Conservation (phyloP, 495 filamentous ascomycete species). For the Aspergillus hancockii region DNA sequence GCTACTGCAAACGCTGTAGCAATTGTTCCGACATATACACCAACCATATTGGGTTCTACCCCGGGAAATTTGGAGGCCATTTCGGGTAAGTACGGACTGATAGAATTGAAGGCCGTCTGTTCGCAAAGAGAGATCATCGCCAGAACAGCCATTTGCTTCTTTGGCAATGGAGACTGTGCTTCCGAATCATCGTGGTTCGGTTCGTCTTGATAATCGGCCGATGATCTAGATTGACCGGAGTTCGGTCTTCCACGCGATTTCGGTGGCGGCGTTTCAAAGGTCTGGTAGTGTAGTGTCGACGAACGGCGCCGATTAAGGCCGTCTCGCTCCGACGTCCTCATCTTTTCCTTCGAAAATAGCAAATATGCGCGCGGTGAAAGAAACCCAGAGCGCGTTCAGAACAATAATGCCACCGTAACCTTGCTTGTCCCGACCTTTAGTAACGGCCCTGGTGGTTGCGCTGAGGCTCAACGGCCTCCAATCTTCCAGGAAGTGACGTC, state of each 20-base stretch:
- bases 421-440: not conserved
- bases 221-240: conserved; percentile 47
- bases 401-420: not conserved
- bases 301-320: conserved; percentile 58
- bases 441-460: conserved; percentile 3
- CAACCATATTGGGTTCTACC: conserved; percentile 67
- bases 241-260: conserved; percentile 69
- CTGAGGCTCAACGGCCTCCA: conserved; percentile 11
- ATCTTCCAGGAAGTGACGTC: conserved; percentile 5
- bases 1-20: conserved; percentile 90
- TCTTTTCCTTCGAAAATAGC: conserved; percentile 16
- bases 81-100: conserved; percentile 91
- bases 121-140: conserved; percentile 89
- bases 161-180: conserved; percentile 70
- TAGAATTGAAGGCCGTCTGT: conserved; percentile 94
- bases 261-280: conserved; percentile 89
- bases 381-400: not conserved
- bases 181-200: conserved; percentile 36
- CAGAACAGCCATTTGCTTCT: conserved; percentile 77
- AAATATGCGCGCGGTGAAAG: not conserved
- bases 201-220: conserved; percentile 30
- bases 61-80: conserved; percentile 88
- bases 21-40: conserved; percentile 86
- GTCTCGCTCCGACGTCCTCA: conserved; percentile 33
- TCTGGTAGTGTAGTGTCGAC: conserved; percentile 84